phyloP scores from a whole-genome alignment of 2,329 filamentous ascomycete species.

The Alternaria consortialis region DNA sequence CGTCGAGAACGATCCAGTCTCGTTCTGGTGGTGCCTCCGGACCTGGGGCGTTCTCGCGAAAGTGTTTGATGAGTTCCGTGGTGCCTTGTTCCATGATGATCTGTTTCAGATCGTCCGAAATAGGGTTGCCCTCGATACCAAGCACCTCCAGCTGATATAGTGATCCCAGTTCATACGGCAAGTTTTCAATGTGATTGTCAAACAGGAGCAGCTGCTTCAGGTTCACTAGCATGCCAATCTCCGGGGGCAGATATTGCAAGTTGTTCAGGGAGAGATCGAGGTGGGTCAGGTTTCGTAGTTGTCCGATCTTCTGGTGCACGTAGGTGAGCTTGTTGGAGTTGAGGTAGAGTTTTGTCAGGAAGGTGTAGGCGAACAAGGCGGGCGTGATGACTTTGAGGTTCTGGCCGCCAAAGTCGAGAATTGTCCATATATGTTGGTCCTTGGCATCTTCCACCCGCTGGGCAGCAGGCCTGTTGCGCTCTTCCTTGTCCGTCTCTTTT shows the following conservation, averaged over 20 bases:
- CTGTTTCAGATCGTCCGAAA: slow-evolving; percentile 78
- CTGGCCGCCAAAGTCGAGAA: slow-evolving; percentile 95
- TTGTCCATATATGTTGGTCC: slow-evolving; percentile 81
- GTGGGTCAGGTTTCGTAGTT: slow-evolving; percentile 80
- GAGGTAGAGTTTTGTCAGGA: slow-evolving; percentile 90
- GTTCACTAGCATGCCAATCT: slow-evolving; percentile 97
- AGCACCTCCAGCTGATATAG: slow-evolving; percentile 88
- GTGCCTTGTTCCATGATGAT: slow-evolving; percentile 89
- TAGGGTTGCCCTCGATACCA: slow-evolving; percentile 89
- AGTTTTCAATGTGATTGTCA: slow-evolving; percentile 83
- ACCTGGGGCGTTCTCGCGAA: slow-evolving; percentile 84
- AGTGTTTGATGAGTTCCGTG: slow-evolving; percentile 79
- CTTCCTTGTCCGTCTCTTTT: slow-evolving; percentile 62
- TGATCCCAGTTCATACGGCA: slow-evolving; percentile 88
- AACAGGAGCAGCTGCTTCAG: slow-evolving; percentile 86
- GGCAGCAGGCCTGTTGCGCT: slow-evolving; percentile 71
- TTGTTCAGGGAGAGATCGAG: slow-evolving; percentile 92
- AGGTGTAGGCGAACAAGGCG: slow-evolving; percentile 83
- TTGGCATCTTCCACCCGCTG: slow-evolving; percentile 56
- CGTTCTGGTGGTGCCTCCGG: slow-evolving; percentile 79
- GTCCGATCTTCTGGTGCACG: slow-evolving; percentile 82
- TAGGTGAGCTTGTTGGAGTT: slow-evolving; percentile 88
- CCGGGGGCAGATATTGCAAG: slow-evolving; percentile 80
- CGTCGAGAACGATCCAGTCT: slow-evolving; percentile 78
- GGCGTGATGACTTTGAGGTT: slow-evolving; percentile 83